Percentiles rank a stretch among this genome's conserved stretches.
Conservation (phyloP, 2,329 filamentous ascomycete genomes). For the Aspergillus neoniger region DNA sequence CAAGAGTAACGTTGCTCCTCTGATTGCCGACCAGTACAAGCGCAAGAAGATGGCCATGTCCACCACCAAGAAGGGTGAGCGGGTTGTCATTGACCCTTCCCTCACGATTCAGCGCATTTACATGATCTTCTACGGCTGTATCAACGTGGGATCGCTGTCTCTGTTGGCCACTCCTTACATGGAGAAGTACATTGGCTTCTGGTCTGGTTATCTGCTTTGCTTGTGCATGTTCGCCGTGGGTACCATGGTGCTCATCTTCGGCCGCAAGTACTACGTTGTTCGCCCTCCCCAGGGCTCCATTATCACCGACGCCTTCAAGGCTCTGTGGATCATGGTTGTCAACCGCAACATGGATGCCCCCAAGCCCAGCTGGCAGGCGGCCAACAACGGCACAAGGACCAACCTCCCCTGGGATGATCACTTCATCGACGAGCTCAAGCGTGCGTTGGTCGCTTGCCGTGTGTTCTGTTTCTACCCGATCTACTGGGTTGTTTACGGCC, state of each 20-base stretch:
- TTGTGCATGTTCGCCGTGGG: constrained; percentile 66
- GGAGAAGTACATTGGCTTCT: constrained; percentile 68
- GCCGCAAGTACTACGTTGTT: constrained; percentile 49
- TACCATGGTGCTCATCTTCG: constrained; percentile 55
- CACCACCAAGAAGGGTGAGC: constrained; percentile 49
- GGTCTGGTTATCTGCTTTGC: constrained; percentile 64
- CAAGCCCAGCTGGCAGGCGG: constrained; percentile 66
- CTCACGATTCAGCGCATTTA: constrained; percentile 69
- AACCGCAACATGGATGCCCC: constrained; percentile 61
- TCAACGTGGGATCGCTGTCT: constrained; percentile 72
- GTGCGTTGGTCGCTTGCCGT: constrained; percentile 66
- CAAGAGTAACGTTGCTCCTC: constrained; percentile 64
- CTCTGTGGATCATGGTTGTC: constrained; percentile 57
- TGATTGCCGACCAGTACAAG: constrained; percentile 68
- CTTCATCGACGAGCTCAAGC: constrained; percentile 72
- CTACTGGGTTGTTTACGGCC: constrained; percentile 69
- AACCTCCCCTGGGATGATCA: constrained; percentile 64
- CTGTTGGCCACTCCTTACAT: constrained; percentile 67
- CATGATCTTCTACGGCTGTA: constrained; percentile 74
- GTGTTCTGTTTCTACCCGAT: constrained; percentile 71
- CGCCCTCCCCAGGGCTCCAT: constrained; percentile 62
- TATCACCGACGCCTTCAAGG: constrained; percentile 66
- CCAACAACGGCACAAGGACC: constrained; percentile 46
- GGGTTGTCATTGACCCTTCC: constrained; percentile 66
- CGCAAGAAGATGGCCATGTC: constrained; percentile 55